Base-by-base conservation (phyloP, 129 eudicot species). In the Smallanthus sonchifolius region DNA sequence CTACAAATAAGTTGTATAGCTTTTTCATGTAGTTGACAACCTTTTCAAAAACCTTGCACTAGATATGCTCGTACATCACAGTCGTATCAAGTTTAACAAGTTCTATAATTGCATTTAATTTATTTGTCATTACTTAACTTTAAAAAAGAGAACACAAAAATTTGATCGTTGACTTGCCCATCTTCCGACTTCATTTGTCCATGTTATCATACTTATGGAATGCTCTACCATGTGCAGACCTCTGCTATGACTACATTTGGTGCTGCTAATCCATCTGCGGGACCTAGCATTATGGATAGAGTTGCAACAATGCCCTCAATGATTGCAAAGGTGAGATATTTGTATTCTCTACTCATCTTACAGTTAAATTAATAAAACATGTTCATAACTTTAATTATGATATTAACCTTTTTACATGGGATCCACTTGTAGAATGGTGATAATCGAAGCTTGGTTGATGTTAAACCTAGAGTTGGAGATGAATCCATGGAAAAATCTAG, bases 381-480 rank as follows among this genome's bases (percentile, higher is more conserved):
- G 7, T 43, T 32, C 17, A 32, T 42, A 64, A 5, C 37, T 15
- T 48, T 30, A 63, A 71, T 71, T 30, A 49, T 48, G 6, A 54
- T 17, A 44, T 42, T 72, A 20, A 72, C 61, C 54, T 19, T 64
- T 51, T 72, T 52, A 35, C 45, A 43, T 38, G 66, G 56, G 30
- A 11, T 43, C 49, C 36, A 19, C 59, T 75, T 86, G 86, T 79
- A 91, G 97, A 91, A 88, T 78, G 95, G 86, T 32, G 91, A 91
- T 11, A 91, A 71, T 78, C 82, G 94, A 65, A 88, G 76, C 56
- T 72, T 87, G 84, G 81, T 81, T 56, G 97, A 91, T 86, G 83
- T 77, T 42, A 91, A 88, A 76, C 91, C 97, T n/a, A 91, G 91
- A 77, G 77, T 88, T 6, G 83, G 81, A 34, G 97, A 91, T 4